Evolutionary conservation across 2,329 filamentous ascomycete genomes (phyloP).

Genomic region (Aspergillus hiratsukae): DNA sequence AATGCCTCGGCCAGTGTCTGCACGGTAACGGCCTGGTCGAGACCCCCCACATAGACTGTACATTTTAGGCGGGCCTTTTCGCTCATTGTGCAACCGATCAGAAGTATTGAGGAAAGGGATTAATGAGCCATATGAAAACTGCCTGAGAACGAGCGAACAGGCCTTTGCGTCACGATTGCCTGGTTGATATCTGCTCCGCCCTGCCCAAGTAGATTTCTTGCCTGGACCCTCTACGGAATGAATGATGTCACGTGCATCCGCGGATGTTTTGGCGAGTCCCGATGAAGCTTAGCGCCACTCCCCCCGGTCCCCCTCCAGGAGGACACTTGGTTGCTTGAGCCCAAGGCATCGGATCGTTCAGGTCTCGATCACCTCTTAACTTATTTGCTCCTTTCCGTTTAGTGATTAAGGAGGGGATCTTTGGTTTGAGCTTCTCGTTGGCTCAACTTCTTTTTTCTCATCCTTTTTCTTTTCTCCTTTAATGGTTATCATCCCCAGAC

Average conservation of each 20-base stretch:
- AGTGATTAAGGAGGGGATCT: constrained; percentile 26
- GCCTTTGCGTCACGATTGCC: background rate
- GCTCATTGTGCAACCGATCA: constrained; percentile 56
- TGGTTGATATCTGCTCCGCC: background rate
- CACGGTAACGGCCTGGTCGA: constrained; percentile 71
- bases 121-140: background rate
- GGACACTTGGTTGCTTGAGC: constrained; percentile 38
- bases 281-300: constrained; percentile 26
- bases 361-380: constrained; percentile 21
- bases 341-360: constrained; percentile 6
- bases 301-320: constrained; percentile 29
- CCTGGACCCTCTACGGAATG: constrained; percentile 13
- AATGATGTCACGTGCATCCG: constrained; percentile 33
- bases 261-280: constrained; percentile 32
- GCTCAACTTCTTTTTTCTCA: constrained; percentile 5
- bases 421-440: constrained; percentile 8
- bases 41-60: constrained; percentile 87
- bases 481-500: constrained; percentile 11
- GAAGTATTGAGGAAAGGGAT: background rate
- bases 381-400: constrained; percentile 24
- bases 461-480: constrained; percentile 13
- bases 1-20: constrained; percentile 83
- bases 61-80: constrained; percentile 79
- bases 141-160: background rate
- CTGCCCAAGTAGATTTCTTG: background rate